Evolutionary conservation across 1,284 basidiomycete genomes (phyloP).

Genomic region (Rhodofomes roseus): DNA sequence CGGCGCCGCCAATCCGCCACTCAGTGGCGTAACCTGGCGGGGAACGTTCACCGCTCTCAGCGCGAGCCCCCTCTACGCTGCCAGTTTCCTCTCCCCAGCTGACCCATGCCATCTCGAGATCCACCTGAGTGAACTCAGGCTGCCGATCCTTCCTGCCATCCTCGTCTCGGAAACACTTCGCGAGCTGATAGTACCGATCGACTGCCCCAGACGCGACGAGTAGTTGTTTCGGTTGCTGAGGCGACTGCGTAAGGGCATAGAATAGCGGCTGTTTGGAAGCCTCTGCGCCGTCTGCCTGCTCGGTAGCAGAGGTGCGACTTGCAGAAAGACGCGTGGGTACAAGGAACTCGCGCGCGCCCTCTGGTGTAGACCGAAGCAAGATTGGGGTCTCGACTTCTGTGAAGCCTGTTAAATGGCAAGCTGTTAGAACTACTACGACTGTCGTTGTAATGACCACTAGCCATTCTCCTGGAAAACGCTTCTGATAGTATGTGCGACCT

Average conservation of each 20-base stretch:
- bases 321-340: constrained; percentile 74
- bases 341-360: constrained; percentile 92
- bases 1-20: constrained; percentile 83
- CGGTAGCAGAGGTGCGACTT: not conserved
- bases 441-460: constrained; percentile 26
- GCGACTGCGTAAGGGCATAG: constrained; percentile 91
- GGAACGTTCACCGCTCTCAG: not conserved
- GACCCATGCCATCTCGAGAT: constrained; percentile 95
- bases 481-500: constrained; percentile 76
- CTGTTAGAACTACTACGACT: constrained; percentile 5
- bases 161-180: constrained; percentile 93
- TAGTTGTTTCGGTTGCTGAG: constrained; percentile 95
- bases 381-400: constrained; percentile 92
- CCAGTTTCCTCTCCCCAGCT: constrained; percentile 55
- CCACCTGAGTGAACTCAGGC: constrained; percentile 95
- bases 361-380: constrained; percentile 89
- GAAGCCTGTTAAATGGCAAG: constrained; percentile 53
- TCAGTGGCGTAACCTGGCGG: constrained; percentile 24
- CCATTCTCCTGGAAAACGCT: constrained; percentile 73
- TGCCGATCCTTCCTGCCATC: constrained; percentile 92
- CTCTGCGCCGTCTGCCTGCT: constrained; percentile 10
- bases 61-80: not conserved
- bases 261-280: constrained; percentile 51
- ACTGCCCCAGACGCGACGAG: constrained; percentile 89
- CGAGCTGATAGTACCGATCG: constrained; percentile 90